Base-by-base conservation (phyloP, 805 yeast species). In the Wickerhamiella cacticola region DNA sequence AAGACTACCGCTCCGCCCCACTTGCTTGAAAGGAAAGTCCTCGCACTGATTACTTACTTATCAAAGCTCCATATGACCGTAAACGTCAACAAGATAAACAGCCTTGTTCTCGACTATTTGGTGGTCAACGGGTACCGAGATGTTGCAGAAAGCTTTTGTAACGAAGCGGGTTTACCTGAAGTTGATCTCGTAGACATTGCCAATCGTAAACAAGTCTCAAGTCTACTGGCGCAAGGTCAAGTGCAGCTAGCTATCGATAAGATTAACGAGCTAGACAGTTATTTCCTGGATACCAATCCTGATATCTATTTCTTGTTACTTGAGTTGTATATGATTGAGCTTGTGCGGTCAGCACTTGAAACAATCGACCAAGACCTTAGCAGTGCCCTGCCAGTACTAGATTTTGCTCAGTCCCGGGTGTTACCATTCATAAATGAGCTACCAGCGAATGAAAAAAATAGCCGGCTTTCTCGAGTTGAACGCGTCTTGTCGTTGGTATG, bases 401-500 rank as follows among this genome's bases (percentile, higher is more conserved):
- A 59, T 29, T 66, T 67, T 56, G 71, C 70, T 0, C 50, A 64
- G n/a, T 4, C 22, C 7, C 64, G 65, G 33, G 61, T 83, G 52
- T 75, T 84, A 4, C 61, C 66, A 4, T 19, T 48, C 28, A 33
- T 36, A 5, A 35, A 31, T 21, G 38, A 26, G 15, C 45, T 40
- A 13, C 22, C 33, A 3, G 21, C 41, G 19, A 26, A 15, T 2
- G 26, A 43, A 15, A 29, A 33, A 33, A 15, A 8, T 13, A 68
- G 68, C 49, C 76, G 81, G 51, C 70, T 86, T 63, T 74, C 75
- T 48, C 89, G 84, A 53, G 65, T 87, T 52, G 95, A 88, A 59
- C 68, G 79, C 39, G 79, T 94, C 2, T 83, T 87, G 92, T 85
- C 94, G 19, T 68, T 87, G 51, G 65, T 87, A 31, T 76, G 77